These are phyloP conservation scores for Coffea humblotiana DNA, from an alignment of 305 asterid species.

Conservation along the genomic window DNA sequence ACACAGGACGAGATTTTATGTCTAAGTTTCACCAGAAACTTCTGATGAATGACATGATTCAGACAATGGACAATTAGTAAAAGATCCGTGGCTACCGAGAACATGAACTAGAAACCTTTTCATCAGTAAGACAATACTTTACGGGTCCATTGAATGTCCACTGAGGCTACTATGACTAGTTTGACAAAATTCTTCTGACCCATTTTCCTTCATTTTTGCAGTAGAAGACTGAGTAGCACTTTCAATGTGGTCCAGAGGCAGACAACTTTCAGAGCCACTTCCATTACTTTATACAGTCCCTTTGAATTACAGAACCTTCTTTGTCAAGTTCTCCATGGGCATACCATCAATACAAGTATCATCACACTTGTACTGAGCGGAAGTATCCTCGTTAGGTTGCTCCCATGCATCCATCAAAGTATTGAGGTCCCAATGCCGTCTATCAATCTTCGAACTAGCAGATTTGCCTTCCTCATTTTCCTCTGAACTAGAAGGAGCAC, in stretches of 20 bases:
- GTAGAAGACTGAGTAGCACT: slow-evolving; percentile 16
- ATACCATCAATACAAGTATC: slow-evolving; percentile 21
- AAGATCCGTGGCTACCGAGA: slow-evolving; percentile 23
- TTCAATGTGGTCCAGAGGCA: slow-evolving; percentile 7
- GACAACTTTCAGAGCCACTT: slow-evolving; percentile 9
- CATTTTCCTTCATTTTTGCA: slow-evolving; percentile 29
- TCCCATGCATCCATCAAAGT: slow-evolving; percentile 78
- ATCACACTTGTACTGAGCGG: slow-evolving; percentile 15
- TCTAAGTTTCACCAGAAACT: slow-evolving; percentile 22
- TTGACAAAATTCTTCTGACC: slow-evolving; percentile 20
- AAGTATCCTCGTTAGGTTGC: slow-evolving; percentile 46
- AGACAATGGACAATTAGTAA: slow-evolving; percentile 22
- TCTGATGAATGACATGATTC: slow-evolving; percentile 29
- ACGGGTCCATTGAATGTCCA: slow-evolving; percentile 20
- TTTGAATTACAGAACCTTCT: slow-evolving; percentile 20
- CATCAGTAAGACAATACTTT: slow-evolving; percentile 18
- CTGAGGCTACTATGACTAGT: slow-evolving; percentile 9
- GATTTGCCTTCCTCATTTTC: slow-evolving; percentile 29
- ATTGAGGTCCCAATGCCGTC: slow-evolving; percentile 80
- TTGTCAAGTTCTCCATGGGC: slow-evolving; percentile 10
- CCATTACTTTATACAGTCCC: not conserved
- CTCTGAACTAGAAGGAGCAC: slow-evolving; percentile 29
- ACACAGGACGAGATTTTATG: slow-evolving; percentile 11
- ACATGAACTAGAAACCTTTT: slow-evolving; percentile 26
- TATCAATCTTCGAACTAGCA: slow-evolving; percentile 49